Evolutionary conservation across 352 stramenopile genomes (phyloP), one percentile per base, ranked within the genome.

Genomic region (Phytophthora crassamura): DNA sequence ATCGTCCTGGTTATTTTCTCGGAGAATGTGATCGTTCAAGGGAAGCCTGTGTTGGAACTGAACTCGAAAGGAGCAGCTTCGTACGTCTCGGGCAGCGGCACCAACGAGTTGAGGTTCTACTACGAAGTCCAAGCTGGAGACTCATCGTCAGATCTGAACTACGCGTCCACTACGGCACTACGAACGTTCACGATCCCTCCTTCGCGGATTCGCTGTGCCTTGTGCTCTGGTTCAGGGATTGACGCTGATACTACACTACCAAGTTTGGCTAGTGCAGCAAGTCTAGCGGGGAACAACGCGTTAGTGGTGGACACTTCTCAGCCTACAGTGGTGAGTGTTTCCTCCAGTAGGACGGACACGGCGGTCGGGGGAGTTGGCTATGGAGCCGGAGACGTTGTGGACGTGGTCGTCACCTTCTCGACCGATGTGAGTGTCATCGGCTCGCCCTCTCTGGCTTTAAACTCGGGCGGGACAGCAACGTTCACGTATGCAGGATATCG

Each of bases 361-460:
- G 49, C 41, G 10, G 28, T n/a, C 20, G 69, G 68, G 7, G 76
- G 45, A 0, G 39, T 60, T 22, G 79, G 72, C 1, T 95, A 92
- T 45, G 86, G 84, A 4, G 54, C 86, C 7, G 88, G 86, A 2
- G 85, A 94, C 38, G 74, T 90, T 8, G 61, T 96, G 18, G 74
- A 92, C 16, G 67, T 96, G 20, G 63, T 78, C 3, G 84, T 94
- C 15, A 55, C 69, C 15, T 95, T 90, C 35, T 90, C 86, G 0
- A 70, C 64, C 2, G 78, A 88, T 15, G 74, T 96, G 1, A 30
- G 57, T 4, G 79, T 94, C 2, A 40, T 61, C 2, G 85, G 80
- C 0, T 46, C 61, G 14, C 82, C 84, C 3, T 77, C 61, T 0
- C 47, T 94, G 9, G 12, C 49, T 1, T 47, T 94, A 0, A 91